Conservation (phyloP, 805 yeast genomes). For the Cyberlindnera samutprakarnensis region DNA sequence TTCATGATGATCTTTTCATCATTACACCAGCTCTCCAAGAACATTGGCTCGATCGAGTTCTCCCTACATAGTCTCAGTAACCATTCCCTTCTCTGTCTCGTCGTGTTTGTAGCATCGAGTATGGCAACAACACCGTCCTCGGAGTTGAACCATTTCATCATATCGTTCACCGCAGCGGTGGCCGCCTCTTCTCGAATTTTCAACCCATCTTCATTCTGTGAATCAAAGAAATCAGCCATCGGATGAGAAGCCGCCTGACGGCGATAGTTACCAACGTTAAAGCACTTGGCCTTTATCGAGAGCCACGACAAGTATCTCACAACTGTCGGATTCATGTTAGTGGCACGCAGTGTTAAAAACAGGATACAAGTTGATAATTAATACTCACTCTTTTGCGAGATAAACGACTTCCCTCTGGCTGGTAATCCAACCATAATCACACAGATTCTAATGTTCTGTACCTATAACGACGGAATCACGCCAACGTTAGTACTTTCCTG, state of each 20-base stretch:
- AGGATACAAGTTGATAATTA: neutral
- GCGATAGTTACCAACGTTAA: slow-evolving; percentile 84
- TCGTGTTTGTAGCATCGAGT: slow-evolving; percentile 88
- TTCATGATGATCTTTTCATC: slow-evolving; percentile 70
- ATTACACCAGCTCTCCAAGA: slow-evolving; percentile 87
- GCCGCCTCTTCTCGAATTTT: slow-evolving; percentile 63
- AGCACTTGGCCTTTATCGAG: slow-evolving; percentile 76
- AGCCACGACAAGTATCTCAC: slow-evolving; percentile 92
- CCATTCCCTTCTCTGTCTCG: slow-evolving; percentile 59
- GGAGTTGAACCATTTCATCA: slow-evolving; percentile 79
- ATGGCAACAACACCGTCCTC: slow-evolving; percentile 87
- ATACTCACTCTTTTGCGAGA: slow-evolving; percentile 68
- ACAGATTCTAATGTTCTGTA: slow-evolving; percentile 70
- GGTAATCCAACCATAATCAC: slow-evolving; percentile 87
- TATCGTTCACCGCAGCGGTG: slow-evolving; percentile 62
- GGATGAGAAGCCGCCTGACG: slow-evolving; percentile 56
- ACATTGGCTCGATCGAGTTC: slow-evolving; percentile 77
- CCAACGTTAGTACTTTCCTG: no score
- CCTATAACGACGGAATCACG: slow-evolving; percentile 28
- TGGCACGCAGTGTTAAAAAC: neutral
- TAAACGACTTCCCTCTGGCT: slow-evolving; percentile 89
- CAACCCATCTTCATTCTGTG: slow-evolving; percentile 56
- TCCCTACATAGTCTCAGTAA: slow-evolving; percentile 54
- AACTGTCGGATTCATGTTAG: slow-evolving; percentile 24
- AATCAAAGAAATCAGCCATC: slow-evolving; percentile 72